Evolutionary conservation across 116 monocot genomes (phyloP), one percentile per base, ranked within the genome.

Genomic region (Trichopus zeylanicus): DNA sequence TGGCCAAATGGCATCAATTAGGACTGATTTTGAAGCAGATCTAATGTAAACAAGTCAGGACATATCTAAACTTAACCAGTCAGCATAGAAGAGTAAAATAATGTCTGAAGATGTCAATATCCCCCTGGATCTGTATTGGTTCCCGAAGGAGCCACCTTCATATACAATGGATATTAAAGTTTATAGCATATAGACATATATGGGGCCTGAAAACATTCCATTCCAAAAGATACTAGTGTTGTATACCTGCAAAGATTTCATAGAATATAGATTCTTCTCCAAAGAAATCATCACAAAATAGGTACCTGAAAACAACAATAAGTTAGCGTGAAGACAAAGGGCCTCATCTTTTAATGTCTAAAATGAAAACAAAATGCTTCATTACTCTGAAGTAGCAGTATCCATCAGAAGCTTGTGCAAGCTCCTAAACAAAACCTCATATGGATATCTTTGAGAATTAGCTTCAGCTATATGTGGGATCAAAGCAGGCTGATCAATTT

Each of bases 381-480:
- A 42, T 49, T 88, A 98, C 98, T 98, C 98, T 67, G 98, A 98
- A 61, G 98, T 83, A 46, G 98, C 88, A 65, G 98, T 98, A 69
- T 98, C 98, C 73, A 98, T 91, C 59, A 98, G 77, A 79, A 98
- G 98, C 55, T 98, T 98, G 53, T 98, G 92, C 61, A 98, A 78
- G 65, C 98, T 98, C 65, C 98, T 84, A 70, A 98, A 98, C 32
- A 98, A 80, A 76, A 91, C 92, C 70, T 98, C 98, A 62, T 91
- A 98, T 11, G 98, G 88, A 72, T 88, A 98, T 71, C 83, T 98
- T 28, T 68, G 78, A 64, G 92, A 91, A 68, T 80, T 91, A 48
- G 92, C 92, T 83, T 98, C 98, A 28, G 91, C 98, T 68, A 91
- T 98, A 76, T 98, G 98, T 62, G 98, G 98, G 75, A 98, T 98